A percentile compares a stretch with the other conserved stretches of the same genome.
Evolutionary conservation across 495 filamentous ascomycete genomes (phyloP).

Genomic region (Immersiella caudata): DNA sequence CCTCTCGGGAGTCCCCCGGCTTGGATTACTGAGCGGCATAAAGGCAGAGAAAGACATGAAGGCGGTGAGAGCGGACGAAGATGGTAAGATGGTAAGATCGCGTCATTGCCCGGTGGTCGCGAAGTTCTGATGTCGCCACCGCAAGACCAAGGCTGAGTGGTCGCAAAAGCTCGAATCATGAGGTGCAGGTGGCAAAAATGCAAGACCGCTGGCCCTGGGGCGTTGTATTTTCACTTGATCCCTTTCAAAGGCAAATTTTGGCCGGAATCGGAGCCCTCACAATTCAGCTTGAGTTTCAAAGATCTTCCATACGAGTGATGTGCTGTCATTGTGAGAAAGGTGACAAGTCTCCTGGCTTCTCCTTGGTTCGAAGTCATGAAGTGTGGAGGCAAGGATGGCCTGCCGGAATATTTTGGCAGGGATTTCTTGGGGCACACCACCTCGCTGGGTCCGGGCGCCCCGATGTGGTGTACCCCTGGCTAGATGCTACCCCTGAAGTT

Average conservation of each 20-base stretch:
- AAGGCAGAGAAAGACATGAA: no score
- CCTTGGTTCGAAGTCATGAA: neutral
- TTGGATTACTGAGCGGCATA: no score
- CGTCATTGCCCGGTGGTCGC: neutral
- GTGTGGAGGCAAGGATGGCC: neutral
- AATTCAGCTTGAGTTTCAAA: neutral
- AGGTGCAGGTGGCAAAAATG: neutral
- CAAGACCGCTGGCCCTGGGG: neutral
- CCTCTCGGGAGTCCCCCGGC: no score
- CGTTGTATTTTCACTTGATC: neutral
- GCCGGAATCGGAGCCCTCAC: neutral
- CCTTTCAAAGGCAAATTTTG: no score
- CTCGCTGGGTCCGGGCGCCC: neutral
- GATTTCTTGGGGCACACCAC: neutral
- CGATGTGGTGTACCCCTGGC: neutral
- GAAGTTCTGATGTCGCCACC: neutral
- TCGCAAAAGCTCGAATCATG: neutral
- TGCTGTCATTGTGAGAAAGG: neutral
- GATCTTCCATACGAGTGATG: neutral
- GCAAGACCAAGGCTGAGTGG: constrained; percentile 2
- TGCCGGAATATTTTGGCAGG: neutral
- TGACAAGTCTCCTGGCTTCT: neutral
- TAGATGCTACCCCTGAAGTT: neutral
- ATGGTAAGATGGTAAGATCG: neutral
- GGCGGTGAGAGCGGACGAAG: no score